Base-by-base conservation (phyloP, 345 rosid genomes). In the Erodium maritimum region DNA sequence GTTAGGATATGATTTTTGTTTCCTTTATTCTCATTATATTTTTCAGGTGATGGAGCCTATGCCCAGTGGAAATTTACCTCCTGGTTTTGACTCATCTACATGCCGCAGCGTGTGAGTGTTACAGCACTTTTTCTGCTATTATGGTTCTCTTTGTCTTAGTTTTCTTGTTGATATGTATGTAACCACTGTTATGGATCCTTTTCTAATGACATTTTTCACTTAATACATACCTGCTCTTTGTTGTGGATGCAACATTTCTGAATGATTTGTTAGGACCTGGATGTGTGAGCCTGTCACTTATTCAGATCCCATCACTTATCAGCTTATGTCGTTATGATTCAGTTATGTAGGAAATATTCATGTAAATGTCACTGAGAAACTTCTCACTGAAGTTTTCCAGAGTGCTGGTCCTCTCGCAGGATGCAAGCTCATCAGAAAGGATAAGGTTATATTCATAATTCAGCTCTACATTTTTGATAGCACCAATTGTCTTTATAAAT, bases 71-170 rank as follows among this genome's bases (percentile, higher is more conserved):
- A 91, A 91, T 84, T 86, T 89, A 74, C 98, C 96, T 78, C 95
- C 96, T 73, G 98, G 98, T 85, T 88, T 91, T 88, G 98, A 88
- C 84, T 90, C 94, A 73, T 86, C 80, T 75, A 66, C 91, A 83
- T 91, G 98, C 94, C 90, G 95, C 91, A 89, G 98, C 82, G 94
- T 91, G 98, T 91, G 98, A 91, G 98, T 88, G 37, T 69, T 53
- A 46, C 55, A 54, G 69, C 62, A 58, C 19, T 77, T 46, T 23
- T 55, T 50, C 70, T 59, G 48, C 66, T 20, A 57, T 67, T 61
- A 46, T 51, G 64, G 62, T 67, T 57, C 56, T 14, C 68, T 71
- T 62, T 50, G 63, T 74, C 57, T 61, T 61, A 69, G 62, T 73
- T 72, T 54, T 73, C 61, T 56, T 52, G 60, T 70, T 73, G 14